Conservation (phyloP, 176 grass and related monocot genomes). For the Thinopyrum elongatum region DNA sequence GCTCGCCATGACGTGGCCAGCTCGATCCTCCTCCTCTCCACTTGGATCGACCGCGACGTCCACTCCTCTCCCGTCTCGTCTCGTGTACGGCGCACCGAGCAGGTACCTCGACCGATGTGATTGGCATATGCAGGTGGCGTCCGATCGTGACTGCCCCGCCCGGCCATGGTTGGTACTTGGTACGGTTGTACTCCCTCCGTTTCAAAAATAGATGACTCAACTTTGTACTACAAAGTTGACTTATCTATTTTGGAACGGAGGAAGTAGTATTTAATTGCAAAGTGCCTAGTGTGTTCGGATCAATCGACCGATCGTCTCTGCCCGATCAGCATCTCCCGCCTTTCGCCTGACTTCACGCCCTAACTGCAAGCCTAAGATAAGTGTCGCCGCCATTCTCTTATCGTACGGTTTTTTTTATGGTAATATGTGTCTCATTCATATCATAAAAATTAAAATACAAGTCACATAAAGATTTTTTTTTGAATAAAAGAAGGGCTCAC, state of each 20-base stretch:
- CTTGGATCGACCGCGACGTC: constrained; percentile 25
- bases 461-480: too few relatives aligned
- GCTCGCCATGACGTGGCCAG: neutral
- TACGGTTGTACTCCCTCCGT: too few relatives aligned
- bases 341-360: neutral
- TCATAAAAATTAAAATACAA: too few relatives aligned
- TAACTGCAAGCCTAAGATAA: neutral
- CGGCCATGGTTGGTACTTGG: neutral
- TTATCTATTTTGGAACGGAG: too few relatives aligned
- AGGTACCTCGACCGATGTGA: neutral
- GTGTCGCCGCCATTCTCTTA: too few relatives aligned
- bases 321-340: too few relatives aligned
- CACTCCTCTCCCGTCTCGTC: neutral
- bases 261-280: neutral
- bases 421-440: too few relatives aligned
- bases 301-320: neutral
- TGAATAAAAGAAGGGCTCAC: too few relatives aligned
- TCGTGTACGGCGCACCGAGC: neutral
- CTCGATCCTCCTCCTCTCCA: neutral
- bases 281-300: neutral
- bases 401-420: too few relatives aligned
- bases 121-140: neutral
- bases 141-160: neutral
- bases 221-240: too few relatives aligned
- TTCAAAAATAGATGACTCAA: too few relatives aligned